Conservation (phyloP, 257 asterid species). For the Marsdenia floribunda region DNA sequence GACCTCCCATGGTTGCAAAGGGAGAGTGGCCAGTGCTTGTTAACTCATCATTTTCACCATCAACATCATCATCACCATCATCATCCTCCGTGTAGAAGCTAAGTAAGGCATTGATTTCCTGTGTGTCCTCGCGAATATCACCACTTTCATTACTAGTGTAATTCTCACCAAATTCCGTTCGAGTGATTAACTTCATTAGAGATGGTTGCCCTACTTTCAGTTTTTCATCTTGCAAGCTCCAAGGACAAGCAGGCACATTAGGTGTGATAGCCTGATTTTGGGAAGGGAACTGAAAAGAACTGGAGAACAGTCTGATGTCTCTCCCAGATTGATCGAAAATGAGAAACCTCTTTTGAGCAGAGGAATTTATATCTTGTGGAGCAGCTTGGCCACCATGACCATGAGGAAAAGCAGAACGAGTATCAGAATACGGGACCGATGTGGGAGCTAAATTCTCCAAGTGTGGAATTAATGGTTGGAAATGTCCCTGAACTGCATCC, state of each 20-base stretch:
- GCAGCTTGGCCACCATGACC: conserved; percentile 28
- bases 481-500: conserved; percentile 27
- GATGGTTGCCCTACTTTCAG: conserved; percentile 22
- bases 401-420: conserved; percentile 19
- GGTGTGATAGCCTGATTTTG: conserved; percentile 28
- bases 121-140: conserved; percentile 56
- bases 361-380: conserved; percentile 23
- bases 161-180: conserved; percentile 39
- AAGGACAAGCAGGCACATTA: conserved; percentile 21
- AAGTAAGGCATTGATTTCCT: conserved; percentile 69
- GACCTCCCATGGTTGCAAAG: conserved; percentile 11
- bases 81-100: conserved; percentile 36
- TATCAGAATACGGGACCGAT: conserved; percentile 21
- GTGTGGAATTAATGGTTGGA: conserved; percentile 15
- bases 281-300: conserved; percentile 33
- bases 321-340: conserved; percentile 63
- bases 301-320: conserved; percentile 44
- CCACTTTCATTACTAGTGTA: conserved; percentile 40
- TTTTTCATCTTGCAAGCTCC: conserved; percentile 20
- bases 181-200: conserved; percentile 21
- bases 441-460: conserved; percentile 25
- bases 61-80: conserved; percentile 31
- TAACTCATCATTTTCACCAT: conserved; percentile 58
- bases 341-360: conserved; percentile 47
- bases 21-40: conserved; percentile 60